Conservation (phyloP, 305 asterid species). For the Galium porrigens region DNA sequence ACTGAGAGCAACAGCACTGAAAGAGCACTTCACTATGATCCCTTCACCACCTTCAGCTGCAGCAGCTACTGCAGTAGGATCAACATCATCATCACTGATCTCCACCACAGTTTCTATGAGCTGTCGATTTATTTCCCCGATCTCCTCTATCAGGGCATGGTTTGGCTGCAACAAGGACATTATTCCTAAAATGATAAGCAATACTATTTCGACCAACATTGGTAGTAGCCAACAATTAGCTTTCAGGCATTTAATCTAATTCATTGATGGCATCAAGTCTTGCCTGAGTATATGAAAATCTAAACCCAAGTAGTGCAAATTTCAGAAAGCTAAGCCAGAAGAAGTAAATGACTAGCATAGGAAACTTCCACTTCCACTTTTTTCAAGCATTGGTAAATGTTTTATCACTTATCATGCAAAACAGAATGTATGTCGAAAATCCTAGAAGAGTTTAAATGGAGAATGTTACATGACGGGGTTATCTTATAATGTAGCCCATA, state of each 20-base stretch:
- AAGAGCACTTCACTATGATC: slow-evolving; percentile 72
- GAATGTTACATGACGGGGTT: background rate
- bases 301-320: background rate
- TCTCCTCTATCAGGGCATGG: slow-evolving; percentile 78
- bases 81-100: slow-evolving; percentile 65
- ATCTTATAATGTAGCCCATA: background rate
- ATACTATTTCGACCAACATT: background rate
- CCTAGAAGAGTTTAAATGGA: background rate
- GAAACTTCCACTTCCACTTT: background rate
- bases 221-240: background rate
- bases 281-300: background rate
- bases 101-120: slow-evolving; percentile 76
- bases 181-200: slow-evolving; percentile 12
- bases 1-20: slow-evolving; percentile 72
- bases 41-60: slow-evolving; percentile 80
- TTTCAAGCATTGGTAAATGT: background rate
- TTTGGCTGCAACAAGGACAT: slow-evolving; percentile 44
- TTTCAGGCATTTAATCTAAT: background rate
- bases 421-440: background rate
- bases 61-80: slow-evolving; percentile 64
- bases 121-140: slow-evolving; percentile 62
- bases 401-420: background rate
- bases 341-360: background rate
- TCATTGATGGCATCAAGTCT: background rate
- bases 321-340: background rate